Evolutionary conservation across 345 rosid species (phyloP).

Genomic region (Arabidopsis thaliana): TAIR10.1 NC_003075.7:14751001-14751500

Average conservation of each 20-base stretch:
- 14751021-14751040: background rate
- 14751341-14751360: background rate
- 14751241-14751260: constrained; percentile 1
- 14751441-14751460: background rate
- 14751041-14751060: background rate
- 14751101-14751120: background rate
- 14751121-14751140: constrained; percentile 12
- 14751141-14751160: constrained; percentile 8
- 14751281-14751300: constrained; percentile 13
- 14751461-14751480: background rate
- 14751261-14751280: constrained; percentile 17
- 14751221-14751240: constrained; percentile 6
- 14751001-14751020: background rate
- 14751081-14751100: constrained; percentile 21
- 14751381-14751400: background rate
- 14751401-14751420: background rate
- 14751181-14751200: constrained; percentile 31
- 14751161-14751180: constrained; percentile 18
- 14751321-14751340: background rate
- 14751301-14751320: background rate
- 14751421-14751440: background rate
- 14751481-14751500: background rate
- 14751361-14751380: background rate
- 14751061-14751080: background rate
- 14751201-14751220: constrained; percentile 37